phyloP scores from a whole-genome alignment of 1,284 basidiomycete species.

The Cryptococcus sp. region DNA sequence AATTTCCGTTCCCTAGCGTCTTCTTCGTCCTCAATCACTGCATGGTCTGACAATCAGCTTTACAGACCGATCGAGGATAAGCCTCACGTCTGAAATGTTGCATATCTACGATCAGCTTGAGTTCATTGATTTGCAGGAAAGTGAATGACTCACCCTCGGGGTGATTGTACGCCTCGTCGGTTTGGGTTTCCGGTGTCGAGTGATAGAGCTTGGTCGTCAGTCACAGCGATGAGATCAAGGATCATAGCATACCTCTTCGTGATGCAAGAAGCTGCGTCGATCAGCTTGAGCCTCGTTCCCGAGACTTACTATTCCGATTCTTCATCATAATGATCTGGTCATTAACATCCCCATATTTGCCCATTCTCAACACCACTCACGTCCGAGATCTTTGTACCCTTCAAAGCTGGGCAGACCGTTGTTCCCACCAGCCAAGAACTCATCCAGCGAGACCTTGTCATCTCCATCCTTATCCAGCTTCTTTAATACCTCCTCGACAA shows the following conservation, averaged over 20 bases:
- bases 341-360: not conserved
- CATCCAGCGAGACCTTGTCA: conserved; percentile 65
- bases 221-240: not conserved
- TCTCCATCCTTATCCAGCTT: conserved; percentile 74
- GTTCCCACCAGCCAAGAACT: conserved; percentile 39
- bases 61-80: not conserved
- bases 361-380: conserved; percentile 54
- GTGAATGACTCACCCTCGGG: conserved; percentile 73
- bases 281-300: not conserved
- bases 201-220: conserved; percentile 64
- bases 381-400: conserved; percentile 79
- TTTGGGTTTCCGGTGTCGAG: conserved; percentile 91
- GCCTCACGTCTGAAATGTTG: conserved; percentile 37
- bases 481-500: conserved; percentile 70
- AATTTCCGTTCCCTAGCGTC: conserved; percentile 51
- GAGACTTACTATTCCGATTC: conserved; percentile 50
- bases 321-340: conserved; percentile 46
- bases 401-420: conserved; percentile 9
- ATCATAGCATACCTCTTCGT: conserved; percentile 61
- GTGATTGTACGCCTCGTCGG: conserved; percentile 88
- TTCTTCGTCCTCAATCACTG: conserved; percentile 73
- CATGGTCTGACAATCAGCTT: conserved; percentile 73
- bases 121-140: too few relatives aligned
- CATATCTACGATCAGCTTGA: conserved; percentile 33
- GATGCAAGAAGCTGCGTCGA: conserved; percentile 65